Percentiles rank a stretch among this genome's conserved stretches.
These are phyloP conservation scores for Colletotrichum sp. DNA, from an alignment of 2,329 filamentous ascomycete species.

Conservation along the genomic window DNA sequence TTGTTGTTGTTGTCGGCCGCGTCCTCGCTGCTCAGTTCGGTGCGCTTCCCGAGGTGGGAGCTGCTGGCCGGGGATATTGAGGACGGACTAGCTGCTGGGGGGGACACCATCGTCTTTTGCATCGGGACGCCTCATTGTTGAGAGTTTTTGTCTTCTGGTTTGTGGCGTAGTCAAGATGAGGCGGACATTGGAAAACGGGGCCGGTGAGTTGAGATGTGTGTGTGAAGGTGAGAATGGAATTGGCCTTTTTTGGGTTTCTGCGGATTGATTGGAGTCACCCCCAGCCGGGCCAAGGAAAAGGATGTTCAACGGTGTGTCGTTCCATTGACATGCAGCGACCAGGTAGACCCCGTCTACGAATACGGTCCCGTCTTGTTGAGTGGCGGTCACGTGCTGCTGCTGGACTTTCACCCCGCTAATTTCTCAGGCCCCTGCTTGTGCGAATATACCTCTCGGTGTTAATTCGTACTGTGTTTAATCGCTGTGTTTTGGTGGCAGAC, in stretches of 20 bases:
- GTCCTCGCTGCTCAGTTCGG: conserved; percentile 2
- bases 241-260: background rate
- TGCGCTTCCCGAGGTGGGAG: conserved; percentile 16
- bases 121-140: conserved; percentile 16
- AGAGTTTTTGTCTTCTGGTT: background rate
- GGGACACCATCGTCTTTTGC: conserved; percentile 18
- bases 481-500: background rate
- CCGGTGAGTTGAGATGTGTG: background rate
- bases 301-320: background rate
- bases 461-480: background rate
- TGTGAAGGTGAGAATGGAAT: background rate
- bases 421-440: background rate
- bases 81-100: conserved; percentile 19
- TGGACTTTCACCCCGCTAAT: background rate
- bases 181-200: background rate
- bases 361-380: background rate
- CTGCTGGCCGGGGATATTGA: conserved; percentile 17
- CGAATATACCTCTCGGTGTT: background rate
- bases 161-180: background rate
- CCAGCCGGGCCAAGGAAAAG: background rate
- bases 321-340: background rate
- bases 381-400: background rate
- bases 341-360: background rate
- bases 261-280: background rate
- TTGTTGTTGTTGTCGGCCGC: background rate